phyloP scores from a whole-genome alignment of 2,329 filamentous ascomycete species.

The Ceratocystis variospora region DNA sequence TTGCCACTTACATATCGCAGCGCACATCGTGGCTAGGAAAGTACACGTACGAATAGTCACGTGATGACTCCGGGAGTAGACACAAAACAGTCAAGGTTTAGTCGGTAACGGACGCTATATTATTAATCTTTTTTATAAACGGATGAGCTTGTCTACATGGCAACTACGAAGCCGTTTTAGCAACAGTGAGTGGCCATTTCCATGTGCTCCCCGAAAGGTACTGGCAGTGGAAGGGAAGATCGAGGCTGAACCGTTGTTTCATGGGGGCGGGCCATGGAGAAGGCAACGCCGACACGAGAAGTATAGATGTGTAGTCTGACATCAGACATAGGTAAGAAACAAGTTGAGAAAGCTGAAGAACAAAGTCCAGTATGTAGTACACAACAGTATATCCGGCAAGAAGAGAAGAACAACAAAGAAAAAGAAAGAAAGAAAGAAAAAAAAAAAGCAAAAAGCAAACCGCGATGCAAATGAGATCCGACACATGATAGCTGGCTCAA shows the following conservation, averaged over 20 bases:
- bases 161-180: too few relatives aligned
- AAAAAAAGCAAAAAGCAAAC: constrained; percentile 7
- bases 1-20: neutral
- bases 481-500: constrained; percentile 4
- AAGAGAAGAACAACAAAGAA: constrained; percentile 4
- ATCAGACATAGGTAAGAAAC: neutral
- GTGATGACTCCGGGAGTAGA: too few relatives aligned
- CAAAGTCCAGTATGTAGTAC: constrained; percentile 7
- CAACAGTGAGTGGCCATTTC: too few relatives aligned
- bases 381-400: neutral
- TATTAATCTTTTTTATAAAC: too few relatives aligned
- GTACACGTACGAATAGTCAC: neutral
- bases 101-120: neutral
- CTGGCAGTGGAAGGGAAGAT: too few relatives aligned
- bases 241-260: neutral
- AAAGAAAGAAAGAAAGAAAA: neutral
- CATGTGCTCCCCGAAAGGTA: too few relatives aligned
- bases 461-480: constrained; percentile 12
- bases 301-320: neutral
- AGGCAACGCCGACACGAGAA: neutral
- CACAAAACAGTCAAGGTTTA: neutral
- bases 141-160: too few relatives aligned
- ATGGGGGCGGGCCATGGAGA: neutral
- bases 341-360: neutral
- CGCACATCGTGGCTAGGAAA: neutral